Evolutionary conservation across 2,329 filamentous ascomycete genomes (phyloP), one percentile per base, ranked within the genome.

Genomic region (Aspergillus viridinutans): DNA sequence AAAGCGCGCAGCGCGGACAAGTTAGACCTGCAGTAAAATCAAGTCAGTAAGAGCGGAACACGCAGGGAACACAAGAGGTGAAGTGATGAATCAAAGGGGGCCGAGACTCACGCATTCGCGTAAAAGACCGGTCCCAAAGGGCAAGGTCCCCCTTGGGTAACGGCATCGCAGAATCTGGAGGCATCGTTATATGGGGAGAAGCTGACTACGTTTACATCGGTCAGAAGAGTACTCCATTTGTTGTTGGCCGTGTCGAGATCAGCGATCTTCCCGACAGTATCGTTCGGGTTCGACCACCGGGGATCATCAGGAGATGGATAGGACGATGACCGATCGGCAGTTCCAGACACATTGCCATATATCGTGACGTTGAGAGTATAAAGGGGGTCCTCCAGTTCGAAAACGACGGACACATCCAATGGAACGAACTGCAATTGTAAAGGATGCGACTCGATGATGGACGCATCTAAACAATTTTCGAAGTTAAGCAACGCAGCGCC

Each of bases 281-380:
- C 70, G 38, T 81, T 83, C 1, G 79, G 69, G 68, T 94, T 79
- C 2, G 64, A 71, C 90, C 91, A 90, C 49, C 79, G 76, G 0
- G 83, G 73, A 68, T 85, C 82, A 64, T 81, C 73, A 20, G 81
- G 74, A 0, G 83, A 67, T 35, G 90, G 91, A 53, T 91, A 83
- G 2, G 74, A 58, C n/a, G 78, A 76, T 12, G 60, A 58, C 26
- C 59, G 58, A 55, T 75, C 69, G 2, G 83, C 80, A 52, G 87
- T 85, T 49, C 94, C 94, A 8, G 88, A 90, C 29, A 97, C 91
- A 74, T 97, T 97, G 52, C 92, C 93, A 78, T 91, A 97, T 49
- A 96, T 83, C 1, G 86, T 94, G 55, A 97, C 78, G 61, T 84
- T 85, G 50, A 99, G 80, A 43, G 81, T 84, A 69, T 92, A 85